Evolutionary conservation across 2,329 filamentous ascomycete species (phyloP).

Genomic region (Penicillium brevicompactum): DNA sequence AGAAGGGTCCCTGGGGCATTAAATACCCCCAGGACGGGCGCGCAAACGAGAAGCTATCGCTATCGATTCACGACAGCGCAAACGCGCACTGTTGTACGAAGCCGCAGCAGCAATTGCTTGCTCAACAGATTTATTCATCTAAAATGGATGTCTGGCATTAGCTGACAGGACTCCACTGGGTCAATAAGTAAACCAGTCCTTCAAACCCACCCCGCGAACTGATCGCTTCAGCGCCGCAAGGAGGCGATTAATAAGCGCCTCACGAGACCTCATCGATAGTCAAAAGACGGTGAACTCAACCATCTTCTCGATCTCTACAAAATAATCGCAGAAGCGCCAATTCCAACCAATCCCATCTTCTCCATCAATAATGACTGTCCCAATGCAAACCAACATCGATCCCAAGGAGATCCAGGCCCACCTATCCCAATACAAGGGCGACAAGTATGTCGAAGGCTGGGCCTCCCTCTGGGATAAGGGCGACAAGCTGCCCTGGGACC

Average conservation of each 20-base stretch:
- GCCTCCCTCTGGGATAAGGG: constrained; percentile 58
- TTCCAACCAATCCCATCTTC: neutral
- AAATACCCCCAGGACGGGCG: no score
- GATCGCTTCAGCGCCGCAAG: constrained; percentile 14
- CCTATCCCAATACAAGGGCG: constrained; percentile 46
- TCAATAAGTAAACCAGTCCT: neutral
- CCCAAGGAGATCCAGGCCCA: constrained; percentile 35
- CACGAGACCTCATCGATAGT: constrained; percentile 1
- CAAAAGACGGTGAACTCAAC: constrained; percentile 17
- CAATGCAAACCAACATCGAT: constrained; percentile 18
- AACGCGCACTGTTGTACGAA: no score
- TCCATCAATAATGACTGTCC: constrained; percentile 12
- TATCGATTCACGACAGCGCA: no score
- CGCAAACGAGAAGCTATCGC: no score
- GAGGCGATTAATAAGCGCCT: constrained; percentile 25
- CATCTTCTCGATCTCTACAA: neutral
- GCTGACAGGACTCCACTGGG: no score
- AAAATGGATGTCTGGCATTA: no score
- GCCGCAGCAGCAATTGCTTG: no score
- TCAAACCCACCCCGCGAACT: neutral
- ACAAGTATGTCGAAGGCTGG: constrained; percentile 53
- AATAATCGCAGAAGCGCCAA: neutral
- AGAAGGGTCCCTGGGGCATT: no score
- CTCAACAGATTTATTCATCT: no score
- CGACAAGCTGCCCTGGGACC: constrained; percentile 61